Conservation (phyloP, 768 basidiomycete genomes). For the Boletellus sp. region DNA sequence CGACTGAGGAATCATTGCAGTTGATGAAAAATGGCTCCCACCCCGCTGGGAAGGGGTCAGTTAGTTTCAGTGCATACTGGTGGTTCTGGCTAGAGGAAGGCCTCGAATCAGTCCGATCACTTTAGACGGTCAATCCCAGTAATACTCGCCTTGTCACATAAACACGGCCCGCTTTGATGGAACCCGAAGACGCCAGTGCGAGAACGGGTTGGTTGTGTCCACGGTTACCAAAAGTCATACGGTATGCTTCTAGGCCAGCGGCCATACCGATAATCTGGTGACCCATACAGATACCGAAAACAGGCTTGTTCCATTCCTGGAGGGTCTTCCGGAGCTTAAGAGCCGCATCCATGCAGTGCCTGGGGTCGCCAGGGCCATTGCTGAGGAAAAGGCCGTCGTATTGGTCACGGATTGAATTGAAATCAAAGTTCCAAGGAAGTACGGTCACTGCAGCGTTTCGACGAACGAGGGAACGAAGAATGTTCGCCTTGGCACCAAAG, state of each 20-base stretch:
- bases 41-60: slow-evolving; percentile 92
- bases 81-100: slow-evolving; percentile 75
- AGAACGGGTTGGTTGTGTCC: slow-evolving; percentile 99
- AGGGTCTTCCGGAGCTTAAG: slow-evolving; percentile 77
- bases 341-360: slow-evolving; percentile 82
- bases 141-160: slow-evolving; percentile 82
- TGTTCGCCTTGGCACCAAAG: slow-evolving; percentile 98
- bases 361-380: slow-evolving; percentile 96
- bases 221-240: slow-evolving; percentile 99
- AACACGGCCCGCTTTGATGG: slow-evolving; percentile 92
- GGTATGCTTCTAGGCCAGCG: slow-evolving; percentile 91
- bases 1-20: slow-evolving; percentile 98
- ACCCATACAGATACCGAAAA: slow-evolving; percentile 99
- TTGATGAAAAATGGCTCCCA: slow-evolving; percentile 99
- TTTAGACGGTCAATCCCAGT: neutral
- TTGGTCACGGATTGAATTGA: slow-evolving; percentile 84
- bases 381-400: slow-evolving; percentile 95
- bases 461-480: slow-evolving; percentile 85
- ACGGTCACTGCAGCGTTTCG: slow-evolving; percentile 93
- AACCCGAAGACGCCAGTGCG: slow-evolving; percentile 88
- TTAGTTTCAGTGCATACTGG: slow-evolving; percentile 93
- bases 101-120: slow-evolving; percentile 1
- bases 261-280: slow-evolving; percentile 98
- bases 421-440: slow-evolving; percentile 96
- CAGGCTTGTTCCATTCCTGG: slow-evolving; percentile 85